Percentiles rank a stretch among this genome's conserved stretches.
Conservation (phyloP, 2,329 filamentous ascomycete species). For the Chrysosporium keratinophilum region DNA sequence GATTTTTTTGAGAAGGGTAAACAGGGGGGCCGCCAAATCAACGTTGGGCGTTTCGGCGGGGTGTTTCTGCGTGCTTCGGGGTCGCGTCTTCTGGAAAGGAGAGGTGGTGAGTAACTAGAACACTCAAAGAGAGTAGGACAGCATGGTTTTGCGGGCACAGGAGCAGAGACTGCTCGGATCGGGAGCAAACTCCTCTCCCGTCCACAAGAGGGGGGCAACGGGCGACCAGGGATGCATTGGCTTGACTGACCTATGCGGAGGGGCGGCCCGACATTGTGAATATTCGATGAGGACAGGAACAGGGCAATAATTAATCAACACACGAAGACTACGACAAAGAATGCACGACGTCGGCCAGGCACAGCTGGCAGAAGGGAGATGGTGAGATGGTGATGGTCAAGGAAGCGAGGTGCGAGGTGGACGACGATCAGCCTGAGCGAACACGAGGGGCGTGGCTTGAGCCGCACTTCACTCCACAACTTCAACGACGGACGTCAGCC, state of each 20-base stretch:
- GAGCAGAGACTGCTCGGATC: not conserved
- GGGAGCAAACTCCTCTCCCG: not conserved
- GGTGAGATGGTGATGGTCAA: not conserved
- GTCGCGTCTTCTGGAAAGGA: too few species aligned
- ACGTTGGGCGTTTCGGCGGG: constrained; percentile 1
- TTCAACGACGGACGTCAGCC: not conserved
- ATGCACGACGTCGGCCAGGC: not conserved
- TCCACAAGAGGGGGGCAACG: not conserved
- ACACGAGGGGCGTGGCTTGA: not conserved
- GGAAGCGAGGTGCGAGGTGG: not conserved
- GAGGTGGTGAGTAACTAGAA: too few species aligned
- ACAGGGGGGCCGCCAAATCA: constrained; percentile 7
- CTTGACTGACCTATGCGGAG: not conserved
- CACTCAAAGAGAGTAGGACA: not conserved
- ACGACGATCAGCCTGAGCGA: not conserved
- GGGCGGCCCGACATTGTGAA: not conserved
- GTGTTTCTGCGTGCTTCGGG: not conserved
- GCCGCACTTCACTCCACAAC: not conserved
- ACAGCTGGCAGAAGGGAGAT: not conserved
- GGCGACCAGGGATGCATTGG: not conserved
- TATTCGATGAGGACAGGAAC: too few species aligned
- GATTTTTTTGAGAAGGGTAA: not conserved
- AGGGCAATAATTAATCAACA: not conserved
- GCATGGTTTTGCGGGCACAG: not conserved
- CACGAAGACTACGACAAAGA: not conserved